These are phyloP conservation scores for Talaromyces sp. DNA, from an alignment of 2,329 filamentous ascomycete genomes.

Conservation along the genomic window DNA sequence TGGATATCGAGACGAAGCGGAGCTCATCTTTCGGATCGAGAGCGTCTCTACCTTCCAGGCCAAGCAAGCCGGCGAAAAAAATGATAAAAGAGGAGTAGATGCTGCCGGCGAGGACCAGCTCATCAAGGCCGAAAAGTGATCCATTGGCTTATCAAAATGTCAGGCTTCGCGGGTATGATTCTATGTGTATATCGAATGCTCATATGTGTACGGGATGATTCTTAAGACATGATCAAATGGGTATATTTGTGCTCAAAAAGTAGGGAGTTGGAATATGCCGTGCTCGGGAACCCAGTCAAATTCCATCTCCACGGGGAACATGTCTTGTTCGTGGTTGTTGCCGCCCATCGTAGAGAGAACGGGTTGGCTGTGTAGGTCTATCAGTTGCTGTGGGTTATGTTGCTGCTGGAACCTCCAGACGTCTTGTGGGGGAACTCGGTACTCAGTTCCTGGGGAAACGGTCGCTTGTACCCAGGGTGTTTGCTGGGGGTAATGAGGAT, in stretches of 20 bases:
- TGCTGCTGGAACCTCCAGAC: constrained; percentile 13
- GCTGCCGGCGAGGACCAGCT: not conserved
- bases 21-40: not conserved
- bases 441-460: not conserved
- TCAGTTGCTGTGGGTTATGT: not conserved
- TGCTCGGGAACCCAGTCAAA: constrained; percentile 20
- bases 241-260: constrained; percentile 10
- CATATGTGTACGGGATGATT: not conserved
- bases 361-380: not conserved
- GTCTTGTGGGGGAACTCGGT: constrained; percentile 1
- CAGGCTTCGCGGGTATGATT: not conserved
- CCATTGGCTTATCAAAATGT: no score
- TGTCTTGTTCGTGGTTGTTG: not conserved
- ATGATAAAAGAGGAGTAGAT: not conserved
- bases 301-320: constrained; percentile 18
- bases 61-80: not conserved
- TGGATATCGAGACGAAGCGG: constrained; percentile 8
- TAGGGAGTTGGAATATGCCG: constrained; percentile 18
- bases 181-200: not conserved
- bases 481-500: constrained; percentile 10
- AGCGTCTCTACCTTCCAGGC: constrained; percentile 2
- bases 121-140: not conserved
- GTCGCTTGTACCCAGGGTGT: constrained; percentile 1
- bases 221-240: not conserved
- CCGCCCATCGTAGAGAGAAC: not conserved